Evolutionary conservation across 2,329 filamentous ascomycete genomes (phyloP).

Genomic region (Tolypocladium sp.): DNA sequence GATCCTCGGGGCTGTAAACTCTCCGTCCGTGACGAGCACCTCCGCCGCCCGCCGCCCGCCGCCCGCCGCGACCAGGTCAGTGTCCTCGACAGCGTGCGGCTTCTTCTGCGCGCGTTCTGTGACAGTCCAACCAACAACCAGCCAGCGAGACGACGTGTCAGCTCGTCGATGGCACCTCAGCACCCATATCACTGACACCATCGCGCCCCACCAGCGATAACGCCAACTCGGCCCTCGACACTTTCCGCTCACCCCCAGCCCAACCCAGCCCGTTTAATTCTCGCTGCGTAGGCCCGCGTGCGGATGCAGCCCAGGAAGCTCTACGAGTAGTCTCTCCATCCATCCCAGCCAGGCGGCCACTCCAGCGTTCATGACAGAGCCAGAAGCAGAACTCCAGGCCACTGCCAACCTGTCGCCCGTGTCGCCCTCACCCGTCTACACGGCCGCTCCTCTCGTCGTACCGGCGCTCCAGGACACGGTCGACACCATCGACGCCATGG

Average conservation of each 20-base stretch:
- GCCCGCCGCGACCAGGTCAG: not conserved
- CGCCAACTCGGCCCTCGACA: not conserved
- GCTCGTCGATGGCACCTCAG: not conserved
- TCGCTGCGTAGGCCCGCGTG: conserved; percentile 1
- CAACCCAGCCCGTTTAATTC: not conserved
- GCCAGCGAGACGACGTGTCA: not conserved
- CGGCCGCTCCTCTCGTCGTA: conserved; percentile 35
- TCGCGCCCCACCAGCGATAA: not conserved
- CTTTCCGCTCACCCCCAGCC: not conserved
- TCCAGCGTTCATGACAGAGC: conserved; percentile 33
- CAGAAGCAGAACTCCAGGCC: conserved; percentile 38
- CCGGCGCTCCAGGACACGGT: conserved; percentile 43
- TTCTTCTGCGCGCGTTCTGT: not conserved
- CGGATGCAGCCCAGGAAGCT: conserved; percentile 1
- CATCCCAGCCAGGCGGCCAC: conserved; percentile 1
- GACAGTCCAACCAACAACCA: not conserved
- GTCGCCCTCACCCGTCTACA: conserved; percentile 39
- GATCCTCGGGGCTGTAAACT: not conserved
- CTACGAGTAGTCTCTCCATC: conserved; percentile 2
- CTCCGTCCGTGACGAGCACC: not conserved
- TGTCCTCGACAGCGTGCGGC: not conserved
- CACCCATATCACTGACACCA: not conserved
- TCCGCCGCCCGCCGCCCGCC: not conserved
- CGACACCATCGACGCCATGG: conserved; percentile 39
- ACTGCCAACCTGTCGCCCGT: conserved; percentile 43